Conservation (phyloP, 2,329 filamentous ascomycete genomes). For the Fusarium dlaminii region DNA sequence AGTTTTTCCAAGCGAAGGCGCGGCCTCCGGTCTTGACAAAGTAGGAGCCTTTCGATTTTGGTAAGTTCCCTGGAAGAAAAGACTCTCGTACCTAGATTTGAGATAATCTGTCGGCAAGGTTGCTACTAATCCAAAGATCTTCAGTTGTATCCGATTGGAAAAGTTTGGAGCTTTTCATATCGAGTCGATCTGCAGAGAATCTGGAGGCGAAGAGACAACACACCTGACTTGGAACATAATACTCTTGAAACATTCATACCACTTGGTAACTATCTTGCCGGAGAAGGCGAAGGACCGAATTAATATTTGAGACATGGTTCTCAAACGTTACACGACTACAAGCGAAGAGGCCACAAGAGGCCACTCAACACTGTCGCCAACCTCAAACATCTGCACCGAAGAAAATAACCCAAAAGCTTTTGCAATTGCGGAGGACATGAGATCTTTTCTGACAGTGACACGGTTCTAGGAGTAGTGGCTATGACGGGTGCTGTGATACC, state of each 20-base stretch:
- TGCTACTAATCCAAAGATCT: neutral
- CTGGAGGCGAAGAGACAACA: neutral
- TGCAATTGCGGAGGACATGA: slow-evolving; percentile 19
- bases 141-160: neutral
- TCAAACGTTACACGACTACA: slow-evolving; percentile 38
- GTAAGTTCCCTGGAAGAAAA: too few species aligned
- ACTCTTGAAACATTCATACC: slow-evolving; percentile 40
- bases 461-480: slow-evolving; percentile 41
- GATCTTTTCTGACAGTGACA: slow-evolving; percentile 49
- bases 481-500: slow-evolving; percentile 53
- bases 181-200: slow-evolving; percentile 3
- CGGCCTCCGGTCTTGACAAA: neutral
- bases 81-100: neutral
- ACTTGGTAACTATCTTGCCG: slow-evolving; percentile 26
- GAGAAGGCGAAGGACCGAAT: slow-evolving; percentile 39
- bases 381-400: slow-evolving; percentile 27
- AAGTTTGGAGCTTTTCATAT: slow-evolving; percentile 34
- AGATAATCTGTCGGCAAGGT: neutral
- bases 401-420: slow-evolving; percentile 5
- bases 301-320: slow-evolving; percentile 47
- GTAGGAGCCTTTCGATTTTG: neutral
- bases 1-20: neutral
- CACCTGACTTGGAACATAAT: slow-evolving; percentile 26
- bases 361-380: slow-evolving; percentile 33
- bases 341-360: slow-evolving; percentile 26